These are phyloP conservation scores for Primulina huaijiensis DNA, from an alignment of 257 asterid species.

Conservation along the genomic window DNA sequence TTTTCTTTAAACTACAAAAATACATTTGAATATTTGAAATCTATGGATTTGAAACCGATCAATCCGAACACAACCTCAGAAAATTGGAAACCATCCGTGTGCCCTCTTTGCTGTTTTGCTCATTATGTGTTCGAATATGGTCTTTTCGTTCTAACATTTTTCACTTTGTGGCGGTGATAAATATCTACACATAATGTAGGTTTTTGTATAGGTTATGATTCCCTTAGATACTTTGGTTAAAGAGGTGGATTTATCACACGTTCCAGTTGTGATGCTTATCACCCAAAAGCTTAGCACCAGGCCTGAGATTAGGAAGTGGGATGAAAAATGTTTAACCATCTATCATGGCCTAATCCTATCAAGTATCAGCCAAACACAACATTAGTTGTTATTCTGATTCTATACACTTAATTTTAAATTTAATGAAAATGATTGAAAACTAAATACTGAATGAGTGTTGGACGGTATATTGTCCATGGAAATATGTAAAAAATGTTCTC, in stretches of 20 bases:
- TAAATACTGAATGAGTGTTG: neutral
- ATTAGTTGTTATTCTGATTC: neutral
- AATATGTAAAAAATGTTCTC: conserved; percentile 1
- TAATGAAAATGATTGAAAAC: neutral
- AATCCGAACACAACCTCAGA: neutral
- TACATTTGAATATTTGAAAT: too few relatives aligned
- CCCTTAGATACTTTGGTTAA: neutral
- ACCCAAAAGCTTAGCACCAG: too few relatives aligned
- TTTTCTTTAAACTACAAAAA: too few relatives aligned
- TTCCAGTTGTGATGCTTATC: too few relatives aligned
- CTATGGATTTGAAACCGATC: too few relatives aligned
- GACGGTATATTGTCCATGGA: conserved; percentile 3
- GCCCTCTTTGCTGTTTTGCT: neutral
- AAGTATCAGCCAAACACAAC: neutral
- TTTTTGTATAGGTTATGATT: neutral
- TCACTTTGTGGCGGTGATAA: neutral
- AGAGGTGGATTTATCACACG: too few relatives aligned
- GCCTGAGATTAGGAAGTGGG: too few relatives aligned
- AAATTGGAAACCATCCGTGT: neutral
- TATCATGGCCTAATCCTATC: neutral
- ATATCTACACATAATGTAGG: neutral
- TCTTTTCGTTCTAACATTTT: neutral
- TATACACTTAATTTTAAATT: neutral
- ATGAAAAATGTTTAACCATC: neutral
- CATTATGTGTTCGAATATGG: neutral